These are phyloP conservation scores for Teratosphaeria pseudoeucalypti DNA, from an alignment of 2,329 filamentous ascomycete genomes.

Conservation along the genomic window DNA sequence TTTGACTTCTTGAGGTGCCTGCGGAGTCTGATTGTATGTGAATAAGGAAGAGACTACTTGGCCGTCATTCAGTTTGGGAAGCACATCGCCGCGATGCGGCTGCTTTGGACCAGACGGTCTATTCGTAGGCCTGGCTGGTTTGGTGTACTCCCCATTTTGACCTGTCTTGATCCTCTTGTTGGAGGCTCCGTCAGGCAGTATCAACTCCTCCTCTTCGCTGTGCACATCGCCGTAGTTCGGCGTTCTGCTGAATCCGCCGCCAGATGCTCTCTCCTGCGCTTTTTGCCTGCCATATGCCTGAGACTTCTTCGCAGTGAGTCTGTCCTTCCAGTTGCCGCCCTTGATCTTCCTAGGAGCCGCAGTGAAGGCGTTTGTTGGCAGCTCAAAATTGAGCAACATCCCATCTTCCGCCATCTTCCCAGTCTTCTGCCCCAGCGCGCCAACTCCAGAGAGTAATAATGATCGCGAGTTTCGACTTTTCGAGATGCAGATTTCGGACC, in stretches of 20 bases:
- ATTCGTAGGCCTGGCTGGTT: neutral
- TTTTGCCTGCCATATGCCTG: slow-evolving; percentile 44
- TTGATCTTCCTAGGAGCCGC: slow-evolving; percentile 59
- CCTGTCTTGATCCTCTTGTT: slow-evolving; percentile 11
- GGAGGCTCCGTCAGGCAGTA: slow-evolving; percentile 5
- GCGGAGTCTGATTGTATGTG: slow-evolving; percentile 70
- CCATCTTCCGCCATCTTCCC: slow-evolving; percentile 78
- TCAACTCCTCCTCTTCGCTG: slow-evolving; percentile 14
- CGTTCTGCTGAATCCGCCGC: neutral
- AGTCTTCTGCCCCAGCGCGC: too few species aligned
- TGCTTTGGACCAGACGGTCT: neutral
- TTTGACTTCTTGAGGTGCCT: slow-evolving; percentile 31
- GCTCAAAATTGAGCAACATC: slow-evolving; percentile 84
- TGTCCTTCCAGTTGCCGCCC: slow-evolving; percentile 88
- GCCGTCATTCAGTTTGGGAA: slow-evolving; percentile 13
- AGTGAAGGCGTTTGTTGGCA: slow-evolving; percentile 54
- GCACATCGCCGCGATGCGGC: slow-evolving; percentile 3
- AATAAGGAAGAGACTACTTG: slow-evolving; percentile 80
- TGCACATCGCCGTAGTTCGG: slow-evolving; percentile 10
- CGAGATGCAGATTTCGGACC: neutral
- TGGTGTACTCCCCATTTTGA: slow-evolving; percentile 3
- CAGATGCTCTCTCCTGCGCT: slow-evolving; percentile 15
- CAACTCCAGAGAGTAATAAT: neutral
- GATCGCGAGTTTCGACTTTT: neutral
- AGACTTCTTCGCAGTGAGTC: slow-evolving; percentile 67